Conservation (phyloP, 352 stramenopile genomes). For the Globisporangium radiosum region DNA sequence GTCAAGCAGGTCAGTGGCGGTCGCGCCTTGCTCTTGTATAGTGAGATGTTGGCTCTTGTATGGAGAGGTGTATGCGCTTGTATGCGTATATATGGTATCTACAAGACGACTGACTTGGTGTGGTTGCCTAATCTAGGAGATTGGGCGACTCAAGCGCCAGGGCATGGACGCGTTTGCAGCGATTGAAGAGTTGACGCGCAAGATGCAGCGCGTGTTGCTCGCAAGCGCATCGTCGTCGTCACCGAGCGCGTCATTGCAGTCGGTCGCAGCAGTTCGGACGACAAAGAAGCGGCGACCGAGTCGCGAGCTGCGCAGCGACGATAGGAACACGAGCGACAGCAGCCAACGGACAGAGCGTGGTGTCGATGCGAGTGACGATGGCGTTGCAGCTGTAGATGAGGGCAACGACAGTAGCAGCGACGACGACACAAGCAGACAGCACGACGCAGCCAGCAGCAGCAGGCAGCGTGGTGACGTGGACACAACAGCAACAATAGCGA, state of each 20-base stretch:
- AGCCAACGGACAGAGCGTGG: background rate
- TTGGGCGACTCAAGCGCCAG: slow-evolving; percentile 63
- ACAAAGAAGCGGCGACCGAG: slow-evolving; percentile 9
- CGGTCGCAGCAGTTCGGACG: background rate
- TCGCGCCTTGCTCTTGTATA: too few species aligned
- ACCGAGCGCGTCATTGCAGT: background rate
- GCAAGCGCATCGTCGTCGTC: background rate
- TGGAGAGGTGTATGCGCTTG: background rate
- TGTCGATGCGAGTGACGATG: background rate
- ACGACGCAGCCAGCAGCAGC: too few species aligned
- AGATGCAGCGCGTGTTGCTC: slow-evolving; percentile 51
- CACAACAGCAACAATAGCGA: background rate
- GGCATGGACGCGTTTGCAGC: slow-evolving; percentile 79
- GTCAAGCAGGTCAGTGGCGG: slow-evolving; percentile 55
- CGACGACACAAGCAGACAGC: too few species aligned
- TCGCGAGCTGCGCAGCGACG: slow-evolving; percentile 4
- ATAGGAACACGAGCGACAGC: background rate
- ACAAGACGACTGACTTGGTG: background rate
- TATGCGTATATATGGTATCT: background rate
- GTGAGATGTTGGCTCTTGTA: background rate
- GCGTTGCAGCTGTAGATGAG: background rate
- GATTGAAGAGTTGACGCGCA: slow-evolving; percentile 76
- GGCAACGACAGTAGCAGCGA: too few species aligned
- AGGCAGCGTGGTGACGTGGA: too few species aligned
- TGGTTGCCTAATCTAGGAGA: slow-evolving; percentile 32